phyloP scores from a whole-genome alignment of 2,329 filamentous ascomycete genomes.

The Huntiella abstrusa region DNA sequence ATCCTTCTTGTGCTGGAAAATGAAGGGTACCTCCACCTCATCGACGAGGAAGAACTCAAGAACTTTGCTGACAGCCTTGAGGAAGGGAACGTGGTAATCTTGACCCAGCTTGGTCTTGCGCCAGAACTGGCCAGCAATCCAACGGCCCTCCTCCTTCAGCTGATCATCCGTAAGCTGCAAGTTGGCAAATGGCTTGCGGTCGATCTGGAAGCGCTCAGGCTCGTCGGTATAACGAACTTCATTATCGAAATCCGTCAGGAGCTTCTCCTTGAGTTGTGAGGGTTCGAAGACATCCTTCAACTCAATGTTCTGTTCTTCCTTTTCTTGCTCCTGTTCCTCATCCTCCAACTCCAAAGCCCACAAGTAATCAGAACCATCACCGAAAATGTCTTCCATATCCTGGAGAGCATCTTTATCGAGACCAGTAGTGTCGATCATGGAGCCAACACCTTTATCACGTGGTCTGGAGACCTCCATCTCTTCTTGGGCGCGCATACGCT shows the following conservation, averaged over 20 bases:
- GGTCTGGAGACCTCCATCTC: conserved; percentile 79
- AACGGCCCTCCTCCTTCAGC: conserved; percentile 73
- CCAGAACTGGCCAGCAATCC: conserved; percentile 82
- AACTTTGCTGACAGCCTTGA: conserved; percentile 75
- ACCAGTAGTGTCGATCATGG: conserved; percentile 60
- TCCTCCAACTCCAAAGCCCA: conserved; percentile 86
- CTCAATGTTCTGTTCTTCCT: conserved; percentile 69
- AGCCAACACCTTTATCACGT: conserved; percentile 47
- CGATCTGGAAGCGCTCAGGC: conserved; percentile 84
- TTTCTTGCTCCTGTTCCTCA: conserved; percentile 59
- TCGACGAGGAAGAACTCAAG: conserved; percentile 90
- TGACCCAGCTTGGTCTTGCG: conserved; percentile 61
- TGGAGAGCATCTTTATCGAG: conserved; percentile 85
- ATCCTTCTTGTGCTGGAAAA: conserved; percentile 95
- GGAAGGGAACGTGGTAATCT: conserved; percentile 65
- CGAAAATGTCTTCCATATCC: conserved; percentile 92
- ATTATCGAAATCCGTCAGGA: conserved; percentile 91
- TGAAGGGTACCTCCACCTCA: conserved; percentile 88
- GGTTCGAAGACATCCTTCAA: conserved; percentile 98
- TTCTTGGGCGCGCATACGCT: conserved; percentile 55
- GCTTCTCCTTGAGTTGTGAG: conserved; percentile 79
- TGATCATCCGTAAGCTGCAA: conserved; percentile 66
- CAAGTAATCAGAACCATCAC: conserved; percentile 85
- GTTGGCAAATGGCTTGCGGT: conserved; percentile 73
- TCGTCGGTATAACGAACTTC: conserved; percentile 73